phyloP scores from a whole-genome alignment of 176 grass and related monocot species.

The Carex kokanica region DNA sequence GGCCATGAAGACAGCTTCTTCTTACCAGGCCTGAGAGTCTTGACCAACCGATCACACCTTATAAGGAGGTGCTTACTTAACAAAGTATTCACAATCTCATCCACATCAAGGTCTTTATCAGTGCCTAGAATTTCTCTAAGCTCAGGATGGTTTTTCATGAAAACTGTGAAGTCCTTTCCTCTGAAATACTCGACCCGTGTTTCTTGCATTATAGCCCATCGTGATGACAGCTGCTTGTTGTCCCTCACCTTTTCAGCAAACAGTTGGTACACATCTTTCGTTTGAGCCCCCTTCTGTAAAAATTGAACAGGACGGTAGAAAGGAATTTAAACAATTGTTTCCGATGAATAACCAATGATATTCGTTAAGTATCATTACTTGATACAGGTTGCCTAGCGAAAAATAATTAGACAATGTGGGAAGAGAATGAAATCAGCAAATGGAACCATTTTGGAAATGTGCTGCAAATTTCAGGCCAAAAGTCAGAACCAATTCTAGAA shows the following conservation, averaged over 20 bases:
- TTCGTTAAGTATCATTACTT: background rate
- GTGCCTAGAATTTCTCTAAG: slow-evolving; percentile 66
- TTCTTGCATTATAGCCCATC: slow-evolving; percentile 99
- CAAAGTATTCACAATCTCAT: slow-evolving; percentile 78
- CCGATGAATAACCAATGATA: background rate
- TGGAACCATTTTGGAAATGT: background rate
- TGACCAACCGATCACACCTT: slow-evolving; percentile 88
- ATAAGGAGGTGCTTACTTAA: slow-evolving; percentile 73
- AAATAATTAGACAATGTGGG: background rate
- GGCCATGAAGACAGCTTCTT: slow-evolving; percentile 98
- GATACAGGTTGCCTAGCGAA: background rate
- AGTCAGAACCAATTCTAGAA: background rate
- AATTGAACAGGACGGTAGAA: slow-evolving; percentile 10
- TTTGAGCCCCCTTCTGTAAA: slow-evolving; percentile 51
- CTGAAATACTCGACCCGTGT: slow-evolving; percentile 98
- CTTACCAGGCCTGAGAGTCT: slow-evolving; percentile 93
- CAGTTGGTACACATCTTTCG: slow-evolving; percentile 84
- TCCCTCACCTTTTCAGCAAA: slow-evolving; percentile 99
- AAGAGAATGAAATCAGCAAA: background rate
- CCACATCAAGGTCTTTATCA: slow-evolving; percentile 80
- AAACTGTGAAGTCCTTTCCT: slow-evolving; percentile 84
- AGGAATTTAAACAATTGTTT: slow-evolving; percentile 10
- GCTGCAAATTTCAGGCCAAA: background rate
- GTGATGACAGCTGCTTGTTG: slow-evolving; percentile 91
- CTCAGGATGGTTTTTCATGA: slow-evolving; percentile 88